Evolutionary conservation across 306 rosid genomes (phyloP).

Genomic region (Lathyrus sativus): DNA sequence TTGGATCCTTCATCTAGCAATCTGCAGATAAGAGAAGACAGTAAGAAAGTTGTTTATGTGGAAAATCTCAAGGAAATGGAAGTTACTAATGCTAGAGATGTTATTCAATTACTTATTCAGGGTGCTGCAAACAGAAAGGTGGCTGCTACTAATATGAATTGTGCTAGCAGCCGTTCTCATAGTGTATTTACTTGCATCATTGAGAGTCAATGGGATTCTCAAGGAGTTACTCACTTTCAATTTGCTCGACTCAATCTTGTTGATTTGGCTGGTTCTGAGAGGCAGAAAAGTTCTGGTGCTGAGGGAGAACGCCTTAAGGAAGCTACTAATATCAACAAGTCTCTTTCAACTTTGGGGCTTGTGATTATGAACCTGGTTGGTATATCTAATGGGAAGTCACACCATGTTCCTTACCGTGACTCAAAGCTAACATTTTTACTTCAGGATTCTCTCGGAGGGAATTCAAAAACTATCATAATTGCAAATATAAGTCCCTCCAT

Average conservation of each 20-base stretch:
- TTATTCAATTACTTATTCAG: conserved; percentile 81
- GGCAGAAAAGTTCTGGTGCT: conserved; percentile 99
- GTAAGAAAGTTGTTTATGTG: too few species aligned
- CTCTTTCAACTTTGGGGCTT: too few species aligned
- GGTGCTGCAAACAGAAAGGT: conserved; percentile 95
- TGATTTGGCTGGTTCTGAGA: conserved; percentile 99
- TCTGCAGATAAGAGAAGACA: too few species aligned
- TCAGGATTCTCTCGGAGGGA: too few species aligned
- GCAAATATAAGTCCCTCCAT: too few species aligned
- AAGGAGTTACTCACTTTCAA: conserved; percentile 89
- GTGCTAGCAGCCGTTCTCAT: conserved; percentile 96
- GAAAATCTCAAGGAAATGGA: conserved; percentile 91
- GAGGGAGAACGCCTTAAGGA: conserved; percentile 99
- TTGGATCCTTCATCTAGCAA: too few species aligned
- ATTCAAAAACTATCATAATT: too few species aligned
- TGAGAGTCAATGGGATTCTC: conserved; percentile 97
- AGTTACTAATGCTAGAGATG: conserved; percentile 88
- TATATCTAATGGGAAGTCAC: too few species aligned
- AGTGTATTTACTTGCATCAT: conserved; percentile 96
- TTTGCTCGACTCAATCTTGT: conserved; percentile 96
- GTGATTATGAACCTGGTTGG: too few species aligned
- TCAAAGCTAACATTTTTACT: too few species aligned
- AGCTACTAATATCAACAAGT: too few species aligned
- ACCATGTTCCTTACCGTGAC: too few species aligned
- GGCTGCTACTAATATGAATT: conserved; percentile 97